Evolutionary conservation across 2,329 filamentous ascomycete genomes (phyloP).

Genomic region (Paramyrothecium sp.): DNA sequence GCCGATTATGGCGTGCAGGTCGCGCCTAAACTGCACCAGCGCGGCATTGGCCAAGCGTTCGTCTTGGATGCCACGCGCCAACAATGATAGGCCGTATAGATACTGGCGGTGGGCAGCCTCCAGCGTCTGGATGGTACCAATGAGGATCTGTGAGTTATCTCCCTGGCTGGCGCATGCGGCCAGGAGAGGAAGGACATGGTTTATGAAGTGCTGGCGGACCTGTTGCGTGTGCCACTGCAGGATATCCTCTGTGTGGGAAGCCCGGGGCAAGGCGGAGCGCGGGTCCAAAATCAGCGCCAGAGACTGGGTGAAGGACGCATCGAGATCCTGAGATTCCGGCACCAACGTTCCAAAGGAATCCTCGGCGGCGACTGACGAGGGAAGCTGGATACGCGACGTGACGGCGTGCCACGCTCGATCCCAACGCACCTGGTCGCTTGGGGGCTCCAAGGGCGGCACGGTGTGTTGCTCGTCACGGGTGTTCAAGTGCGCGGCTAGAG

Average conservation of each 20-base stretch:
- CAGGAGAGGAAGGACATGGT: conserved; percentile 57
- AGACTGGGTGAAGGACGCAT: conserved; percentile 48
- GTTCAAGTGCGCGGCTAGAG: conserved; percentile 17
- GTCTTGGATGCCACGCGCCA: conserved; percentile 45
- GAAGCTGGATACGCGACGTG: conserved; percentile 55
- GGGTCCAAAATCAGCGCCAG: conserved; percentile 54
- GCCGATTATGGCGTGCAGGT: conserved; percentile 63
- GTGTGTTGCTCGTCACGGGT: conserved; percentile 8
- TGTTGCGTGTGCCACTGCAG: conserved; percentile 61
- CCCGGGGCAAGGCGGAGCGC: conserved; percentile 41
- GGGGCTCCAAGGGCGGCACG: conserved; percentile 18
- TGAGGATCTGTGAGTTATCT: conserved; percentile 45
- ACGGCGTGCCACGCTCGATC: conserved; percentile 63
- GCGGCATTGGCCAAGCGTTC: conserved; percentile 33
- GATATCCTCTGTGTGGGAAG: conserved; percentile 54
- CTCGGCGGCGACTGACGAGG: conserved; percentile 52
- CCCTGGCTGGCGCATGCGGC: conserved; percentile 41
- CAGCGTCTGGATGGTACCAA: conserved; percentile 55
- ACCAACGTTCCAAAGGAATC: conserved; percentile 51
- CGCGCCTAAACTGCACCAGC: conserved; percentile 53
- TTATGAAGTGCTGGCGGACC: conserved; percentile 58
- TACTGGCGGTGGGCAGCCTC: conserved; percentile 60
- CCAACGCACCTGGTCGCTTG: conserved; percentile 54
- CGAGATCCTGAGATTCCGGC: conserved; percentile 40
- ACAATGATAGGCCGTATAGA: conserved; percentile 50